Conservation (phyloP, 2,329 filamentous ascomycete species). For the Monosporascus cannonballus region DNA sequence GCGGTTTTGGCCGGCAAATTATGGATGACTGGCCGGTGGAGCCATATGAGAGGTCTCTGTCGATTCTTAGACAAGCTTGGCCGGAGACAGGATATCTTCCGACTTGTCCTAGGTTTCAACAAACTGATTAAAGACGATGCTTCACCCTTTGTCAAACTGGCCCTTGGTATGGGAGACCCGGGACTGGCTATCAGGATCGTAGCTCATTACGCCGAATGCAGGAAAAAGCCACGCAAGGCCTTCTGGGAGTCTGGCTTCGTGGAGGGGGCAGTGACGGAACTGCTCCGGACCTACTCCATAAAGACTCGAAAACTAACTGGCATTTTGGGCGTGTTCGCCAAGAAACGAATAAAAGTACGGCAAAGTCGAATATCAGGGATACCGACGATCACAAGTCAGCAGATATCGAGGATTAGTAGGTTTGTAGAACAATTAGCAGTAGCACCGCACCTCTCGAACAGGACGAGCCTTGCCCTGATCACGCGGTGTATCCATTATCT, state of each 20-base stretch:
- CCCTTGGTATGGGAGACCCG: conserved; percentile 15
- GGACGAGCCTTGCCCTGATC: conserved; percentile 24
- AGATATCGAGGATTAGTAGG: conserved; percentile 9
- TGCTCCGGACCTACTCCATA: conserved; percentile 10
- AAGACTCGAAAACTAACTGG: conserved; percentile 9
- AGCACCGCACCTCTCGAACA: conserved; percentile 14
- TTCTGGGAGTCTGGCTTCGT: conserved; percentile 19
- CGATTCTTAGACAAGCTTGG: conserved; percentile 17
- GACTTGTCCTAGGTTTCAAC: conserved; percentile 11
- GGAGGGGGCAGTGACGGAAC: conserved; percentile 10
- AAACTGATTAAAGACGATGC: conserved; percentile 7
- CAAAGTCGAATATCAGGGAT: neutral
- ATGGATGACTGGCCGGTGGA: conserved; percentile 16
- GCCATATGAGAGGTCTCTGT: conserved; percentile 11
- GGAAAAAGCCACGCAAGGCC: neutral
- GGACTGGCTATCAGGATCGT: conserved; percentile 18
- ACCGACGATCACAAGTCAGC: neutral
- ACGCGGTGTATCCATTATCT: conserved; percentile 26
- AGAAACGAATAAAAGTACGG: neutral
- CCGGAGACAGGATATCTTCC: conserved; percentile 16
- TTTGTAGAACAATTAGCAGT: conserved; percentile 13
- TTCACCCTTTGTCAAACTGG: conserved; percentile 13
- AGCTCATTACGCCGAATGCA: conserved; percentile 9
- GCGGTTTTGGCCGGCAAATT: conserved; percentile 7
- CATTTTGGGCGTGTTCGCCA: conserved; percentile 8